These are phyloP conservation scores for Barbarea vulgaris DNA, from an alignment of 345 rosid genomes.

Conservation along the genomic window DNA sequence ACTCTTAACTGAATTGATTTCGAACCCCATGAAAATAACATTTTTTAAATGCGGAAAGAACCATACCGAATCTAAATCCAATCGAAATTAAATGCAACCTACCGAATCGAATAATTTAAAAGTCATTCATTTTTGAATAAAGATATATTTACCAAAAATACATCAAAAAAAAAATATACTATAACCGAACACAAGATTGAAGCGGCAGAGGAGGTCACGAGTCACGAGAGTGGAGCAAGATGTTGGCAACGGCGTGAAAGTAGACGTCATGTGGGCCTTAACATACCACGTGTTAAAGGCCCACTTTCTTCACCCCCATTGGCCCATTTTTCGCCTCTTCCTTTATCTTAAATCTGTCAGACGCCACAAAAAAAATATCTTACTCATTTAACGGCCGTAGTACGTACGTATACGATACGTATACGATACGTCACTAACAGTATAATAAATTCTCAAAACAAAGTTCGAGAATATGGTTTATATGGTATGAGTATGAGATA, in stretches of 20 bases:
- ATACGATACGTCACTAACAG: neutral
- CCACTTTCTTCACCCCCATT: constrained; percentile 32
- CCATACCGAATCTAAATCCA: no score
- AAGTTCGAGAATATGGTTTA: no score
- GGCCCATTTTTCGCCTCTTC: constrained; percentile 16
- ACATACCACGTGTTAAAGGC: constrained; percentile 20
- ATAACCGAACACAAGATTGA: no score
- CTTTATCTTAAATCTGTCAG: constrained; percentile 14
- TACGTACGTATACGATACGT: neutral
- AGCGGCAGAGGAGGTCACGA: constrained; percentile 30
- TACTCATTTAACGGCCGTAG: constrained; percentile 17
- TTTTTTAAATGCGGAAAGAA: no score
- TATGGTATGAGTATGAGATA: no score
- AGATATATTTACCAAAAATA: no score
- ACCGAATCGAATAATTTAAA: no score
- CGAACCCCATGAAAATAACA: no score
- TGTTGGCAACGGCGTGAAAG: constrained; percentile 14
- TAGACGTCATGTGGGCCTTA: constrained; percentile 31
- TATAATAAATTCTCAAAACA: neutral
- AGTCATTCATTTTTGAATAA: no score
- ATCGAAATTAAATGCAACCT: no score
- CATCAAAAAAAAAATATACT: no score
- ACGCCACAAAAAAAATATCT: neutral
- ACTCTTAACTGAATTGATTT: no score
- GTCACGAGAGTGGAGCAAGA: constrained; percentile 31